These are phyloP conservation scores for Endocarpon pusillum DNA, from an alignment of 495 filamentous ascomycete species.

Conservation along the genomic window DNA sequence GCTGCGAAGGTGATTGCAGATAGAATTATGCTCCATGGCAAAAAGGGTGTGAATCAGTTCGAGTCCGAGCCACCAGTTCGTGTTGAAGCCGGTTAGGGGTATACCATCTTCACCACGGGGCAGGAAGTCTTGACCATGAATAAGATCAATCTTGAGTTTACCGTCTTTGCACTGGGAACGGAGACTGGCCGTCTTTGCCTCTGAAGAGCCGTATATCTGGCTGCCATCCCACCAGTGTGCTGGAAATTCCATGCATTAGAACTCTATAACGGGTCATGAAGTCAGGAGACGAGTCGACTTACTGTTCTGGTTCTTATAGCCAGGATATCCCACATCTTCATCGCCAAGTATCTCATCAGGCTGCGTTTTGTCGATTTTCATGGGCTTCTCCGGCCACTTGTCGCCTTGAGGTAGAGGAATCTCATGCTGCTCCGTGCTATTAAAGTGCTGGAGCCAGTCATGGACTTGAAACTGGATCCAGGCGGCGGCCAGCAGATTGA, in stretches of 20 bases:
- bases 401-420: conserved; percentile 17
- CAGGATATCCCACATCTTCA: conserved; percentile 18
- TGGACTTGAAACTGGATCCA: conserved; percentile 32
- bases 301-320: conserved; percentile 24
- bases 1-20: conserved; percentile 17
- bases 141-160: conserved; percentile 19
- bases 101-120: conserved; percentile 10
- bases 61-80: conserved; percentile 27
- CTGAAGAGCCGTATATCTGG: conserved; percentile 26
- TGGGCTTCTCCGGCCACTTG: conserved; percentile 13
- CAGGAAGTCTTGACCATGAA: too few relatives aligned
- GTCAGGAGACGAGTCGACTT: conserved; percentile 27
- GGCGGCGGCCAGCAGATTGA: conserved; percentile 27
- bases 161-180: conserved; percentile 15
- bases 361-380: conserved; percentile 16
- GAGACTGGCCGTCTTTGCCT: conserved; percentile 16
- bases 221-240: conserved; percentile 29
- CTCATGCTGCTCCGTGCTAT: conserved; percentile 13
- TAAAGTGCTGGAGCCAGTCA: conserved; percentile 26
- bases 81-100: conserved; percentile 24
- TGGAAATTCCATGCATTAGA: too few relatives aligned
- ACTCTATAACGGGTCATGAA: conserved; percentile 25
- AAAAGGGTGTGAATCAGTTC: conserved; percentile 28
- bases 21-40: conserved; percentile 25
- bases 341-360: too few relatives aligned